Percentiles rank a stretch among this genome's conserved stretches.
phyloP scores from a whole-genome alignment of 192 early-diverging fungal genomes.

The Powellomyces hirtus region DNA sequence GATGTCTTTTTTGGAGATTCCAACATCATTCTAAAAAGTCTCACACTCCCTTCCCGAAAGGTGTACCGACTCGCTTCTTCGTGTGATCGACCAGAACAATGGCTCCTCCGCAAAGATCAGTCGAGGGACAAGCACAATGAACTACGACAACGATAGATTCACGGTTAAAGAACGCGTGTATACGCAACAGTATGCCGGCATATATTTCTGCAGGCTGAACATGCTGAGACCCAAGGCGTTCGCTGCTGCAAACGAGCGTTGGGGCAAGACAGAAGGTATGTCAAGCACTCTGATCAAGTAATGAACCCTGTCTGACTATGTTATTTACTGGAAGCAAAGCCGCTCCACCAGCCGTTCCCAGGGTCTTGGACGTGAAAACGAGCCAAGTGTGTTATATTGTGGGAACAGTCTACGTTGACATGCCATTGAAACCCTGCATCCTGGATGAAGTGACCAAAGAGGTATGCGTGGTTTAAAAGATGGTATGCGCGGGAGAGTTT shows the following conservation, averaged over 20 bases:
- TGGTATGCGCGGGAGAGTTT: background rate
- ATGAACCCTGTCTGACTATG: background rate
- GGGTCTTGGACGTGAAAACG: conserved; percentile 71
- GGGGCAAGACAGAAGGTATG: conserved; percentile 38
- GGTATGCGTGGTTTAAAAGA: conserved; percentile 43
- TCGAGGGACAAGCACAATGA: background rate
- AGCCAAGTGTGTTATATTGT: conserved; percentile 68
- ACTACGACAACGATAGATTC: conserved; percentile 33
- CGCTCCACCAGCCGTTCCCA: conserved; percentile 45
- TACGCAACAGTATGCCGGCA: conserved; percentile 78
- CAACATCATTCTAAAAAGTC: no score
- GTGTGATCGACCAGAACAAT: background rate
- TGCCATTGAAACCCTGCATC: conserved; percentile 85
- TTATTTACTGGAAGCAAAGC: background rate
- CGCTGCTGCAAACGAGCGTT: conserved; percentile 52
- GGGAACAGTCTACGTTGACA: conserved; percentile 88
- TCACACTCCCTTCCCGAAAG: no score
- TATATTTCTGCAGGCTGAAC: conserved; percentile 78
- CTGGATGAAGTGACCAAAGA: conserved; percentile 83
- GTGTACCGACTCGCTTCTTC: background rate
- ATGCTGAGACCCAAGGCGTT: conserved; percentile 62
- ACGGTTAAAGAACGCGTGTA: conserved; percentile 63
- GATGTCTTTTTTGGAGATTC: no score
- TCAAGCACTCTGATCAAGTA: no score
- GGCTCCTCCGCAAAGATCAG: background rate